Conservation (phyloP, 192 early-diverging fungal species). For the Backusella luteola region DNA sequence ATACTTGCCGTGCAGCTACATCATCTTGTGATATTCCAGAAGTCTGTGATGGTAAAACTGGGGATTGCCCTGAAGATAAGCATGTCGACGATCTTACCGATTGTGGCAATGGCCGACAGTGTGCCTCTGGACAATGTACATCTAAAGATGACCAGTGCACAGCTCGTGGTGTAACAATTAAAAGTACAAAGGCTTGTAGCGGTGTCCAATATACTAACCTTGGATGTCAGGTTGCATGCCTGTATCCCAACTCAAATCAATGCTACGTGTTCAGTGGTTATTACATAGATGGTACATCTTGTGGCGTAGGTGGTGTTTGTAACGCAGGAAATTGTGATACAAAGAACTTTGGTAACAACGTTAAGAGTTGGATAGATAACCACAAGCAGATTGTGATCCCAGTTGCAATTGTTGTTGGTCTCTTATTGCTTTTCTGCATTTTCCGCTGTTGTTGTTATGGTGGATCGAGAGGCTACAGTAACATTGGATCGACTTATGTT, state of each 20-base stretch:
- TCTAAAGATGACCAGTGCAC: conserved; percentile 71
- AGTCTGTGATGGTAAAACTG: conserved; percentile 70
- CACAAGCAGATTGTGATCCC: conserved; percentile 49
- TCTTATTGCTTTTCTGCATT: conserved; percentile 36
- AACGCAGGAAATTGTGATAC: conserved; percentile 49
- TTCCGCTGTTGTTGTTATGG: conserved; percentile 22
- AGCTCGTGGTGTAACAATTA: conserved; percentile 54
- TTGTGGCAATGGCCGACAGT: conserved; percentile 63
- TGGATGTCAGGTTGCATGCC: not conserved
- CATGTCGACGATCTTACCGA: conserved; percentile 63
- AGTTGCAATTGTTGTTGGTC: conserved; percentile 32
- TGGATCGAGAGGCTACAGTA: not conserved
- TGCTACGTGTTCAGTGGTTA: conserved; percentile 61
- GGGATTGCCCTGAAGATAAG: conserved; percentile 71
- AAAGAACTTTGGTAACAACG: conserved; percentile 36
- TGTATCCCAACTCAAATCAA: not conserved
- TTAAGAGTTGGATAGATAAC: conserved; percentile 43
- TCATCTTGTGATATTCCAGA: conserved; percentile 83
- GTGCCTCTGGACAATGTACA: conserved; percentile 76
- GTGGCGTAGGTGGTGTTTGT: conserved; percentile 68
- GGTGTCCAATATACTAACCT: conserved; percentile 11
- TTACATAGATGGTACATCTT: conserved; percentile 74
- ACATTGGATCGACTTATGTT: not conserved
- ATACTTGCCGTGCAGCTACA: conserved; percentile 73
- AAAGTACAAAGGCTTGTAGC: conserved; percentile 64